Evolutionary conservation across 78 protist species (phyloP), one percentile per base, ranked within the genome.

Genomic region (Dictyostelium intermedium): DNA sequence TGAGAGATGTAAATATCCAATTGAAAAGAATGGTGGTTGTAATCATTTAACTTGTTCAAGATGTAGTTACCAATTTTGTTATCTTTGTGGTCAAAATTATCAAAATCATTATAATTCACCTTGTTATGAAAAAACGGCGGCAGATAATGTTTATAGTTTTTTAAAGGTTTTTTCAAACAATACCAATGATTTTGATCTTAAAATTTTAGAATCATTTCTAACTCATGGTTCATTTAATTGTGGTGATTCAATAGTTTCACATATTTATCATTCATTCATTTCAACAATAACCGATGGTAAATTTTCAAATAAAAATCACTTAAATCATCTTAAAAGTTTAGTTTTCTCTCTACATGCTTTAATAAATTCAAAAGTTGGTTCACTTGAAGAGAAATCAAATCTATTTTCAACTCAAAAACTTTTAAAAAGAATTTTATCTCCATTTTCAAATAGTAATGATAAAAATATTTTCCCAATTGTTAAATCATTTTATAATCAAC

Each of bases 1-100:
- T 50, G 32, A 66, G 5, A 1, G 14, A 5, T 96, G 97, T 77
- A 30, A 30, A 16, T n/a, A 9, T 34, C 43, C 78, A 30, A 47
- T 93, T 27, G 73, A 85, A 23, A 84, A 85, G 34, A 82, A 56
- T 41, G 70, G 53, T 8, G 97, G 97, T 43, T 96, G 97, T 69
- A 63, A 81, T 60, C 97, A 96, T 66, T 69, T 95, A 18, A 95
- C 96, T 0, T 95, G 97, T 34, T 61, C 74, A 8, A 72, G 60
- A n/a, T 96, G 96, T 82, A 4, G 18, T 3, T 5, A 11, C 23
- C 80, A 87, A 25, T 92, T 95, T 50, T 95, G 96, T 77, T 94
- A 92, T 76, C 1, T 32, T 16, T 96, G 97, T 70, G 72, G 84
- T 32, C 4, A 25, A 2, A n/a, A 70, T 14, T 85, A 39, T 39